phyloP scores from a whole-genome alignment of 495 filamentous ascomycete species.

The Aspergillus asperescens region DNA sequence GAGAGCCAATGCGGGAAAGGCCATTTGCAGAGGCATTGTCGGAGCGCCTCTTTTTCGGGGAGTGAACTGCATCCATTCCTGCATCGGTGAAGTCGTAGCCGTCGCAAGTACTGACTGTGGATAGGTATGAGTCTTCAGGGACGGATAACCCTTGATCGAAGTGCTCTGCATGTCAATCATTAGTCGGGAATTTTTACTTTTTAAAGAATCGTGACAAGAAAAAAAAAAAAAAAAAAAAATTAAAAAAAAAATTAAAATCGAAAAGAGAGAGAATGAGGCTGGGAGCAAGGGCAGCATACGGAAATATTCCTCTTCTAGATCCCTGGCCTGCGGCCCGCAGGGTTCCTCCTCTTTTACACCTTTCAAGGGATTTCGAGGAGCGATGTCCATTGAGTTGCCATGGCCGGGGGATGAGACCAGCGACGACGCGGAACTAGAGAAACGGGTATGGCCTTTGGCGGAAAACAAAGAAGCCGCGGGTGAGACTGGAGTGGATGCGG shows the following conservation, averaged over 20 bases:
- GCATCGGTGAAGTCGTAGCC: constrained; percentile 59
- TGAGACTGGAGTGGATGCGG: constrained; percentile 40
- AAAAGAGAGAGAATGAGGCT: constrained; percentile 13
- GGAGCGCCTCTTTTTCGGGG: constrained; percentile 57
- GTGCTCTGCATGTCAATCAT: constrained; percentile 25
- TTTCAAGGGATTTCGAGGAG: constrained; percentile 43
- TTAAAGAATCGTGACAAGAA: constrained; percentile 4
- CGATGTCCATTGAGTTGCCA: constrained; percentile 48
- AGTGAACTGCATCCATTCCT: constrained; percentile 53
- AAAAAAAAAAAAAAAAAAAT: too few relatives aligned
- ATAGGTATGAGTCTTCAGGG: constrained; percentile 33
- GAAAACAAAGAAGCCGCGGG: constrained; percentile 43
- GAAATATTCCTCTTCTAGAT: constrained; percentile 44
- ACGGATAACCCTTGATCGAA: constrained; percentile 31
- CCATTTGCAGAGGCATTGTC: constrained; percentile 60
- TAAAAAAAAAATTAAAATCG: too few relatives aligned
- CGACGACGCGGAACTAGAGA: constrained; percentile 58
- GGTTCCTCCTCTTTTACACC: constrained; percentile 54
- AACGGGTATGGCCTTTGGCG: constrained; percentile 33
- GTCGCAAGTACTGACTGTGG: constrained; percentile 30
- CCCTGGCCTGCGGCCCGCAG: constrained; percentile 35
- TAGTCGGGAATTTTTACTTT: constrained; percentile 9
- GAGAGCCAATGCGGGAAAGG: constrained; percentile 61
- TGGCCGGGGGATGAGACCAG: constrained; percentile 49
- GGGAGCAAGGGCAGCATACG: constrained; percentile 31